Evolutionary conservation across 495 filamentous ascomycete genomes (phyloP).

Genomic region (Aspergillus asperescens): DNA sequence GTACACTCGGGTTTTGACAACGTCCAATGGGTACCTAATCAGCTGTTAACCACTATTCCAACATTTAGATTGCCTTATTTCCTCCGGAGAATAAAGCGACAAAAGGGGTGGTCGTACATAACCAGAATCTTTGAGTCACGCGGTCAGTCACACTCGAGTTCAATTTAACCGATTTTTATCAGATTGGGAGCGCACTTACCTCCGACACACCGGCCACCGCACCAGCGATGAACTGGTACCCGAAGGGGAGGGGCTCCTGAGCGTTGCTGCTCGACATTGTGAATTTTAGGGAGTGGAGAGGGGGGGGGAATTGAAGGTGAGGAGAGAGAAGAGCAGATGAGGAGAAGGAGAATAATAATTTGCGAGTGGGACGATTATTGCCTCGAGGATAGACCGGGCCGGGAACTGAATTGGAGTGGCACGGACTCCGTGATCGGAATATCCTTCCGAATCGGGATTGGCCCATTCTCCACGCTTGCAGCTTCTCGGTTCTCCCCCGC

Average conservation of each 20-base stretch:
- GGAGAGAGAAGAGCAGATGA: conserved; percentile 12
- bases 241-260: conserved; percentile 69
- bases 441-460: conserved; percentile 2
- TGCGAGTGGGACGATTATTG: too few species aligned
- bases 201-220: conserved; percentile 91
- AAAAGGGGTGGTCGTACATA: conserved; percentile 52
- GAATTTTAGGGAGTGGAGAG: conserved; percentile 13
- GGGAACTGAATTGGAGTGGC: too few species aligned
- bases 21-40: conserved; percentile 86
- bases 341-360: conserved; percentile 10
- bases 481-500: background rate
- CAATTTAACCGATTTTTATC: conserved; percentile 8
- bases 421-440: conserved; percentile 3
- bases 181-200: conserved; percentile 45
- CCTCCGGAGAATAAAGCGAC: background rate
- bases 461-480: conserved; percentile 6
- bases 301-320: conserved; percentile 15
- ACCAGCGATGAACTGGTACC: conserved; percentile 82
- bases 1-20: conserved; percentile 97
- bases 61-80: background rate
- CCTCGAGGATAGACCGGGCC: too few species aligned
- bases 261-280: conserved; percentile 54
- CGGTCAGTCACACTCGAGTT: conserved; percentile 3
- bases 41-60: conserved; percentile 4
- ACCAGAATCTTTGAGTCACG: conserved; percentile 68